Evolutionary conservation across 192 early-diverging fungal species (phyloP).

Genomic region (Chytriomyces sp.): DNA sequence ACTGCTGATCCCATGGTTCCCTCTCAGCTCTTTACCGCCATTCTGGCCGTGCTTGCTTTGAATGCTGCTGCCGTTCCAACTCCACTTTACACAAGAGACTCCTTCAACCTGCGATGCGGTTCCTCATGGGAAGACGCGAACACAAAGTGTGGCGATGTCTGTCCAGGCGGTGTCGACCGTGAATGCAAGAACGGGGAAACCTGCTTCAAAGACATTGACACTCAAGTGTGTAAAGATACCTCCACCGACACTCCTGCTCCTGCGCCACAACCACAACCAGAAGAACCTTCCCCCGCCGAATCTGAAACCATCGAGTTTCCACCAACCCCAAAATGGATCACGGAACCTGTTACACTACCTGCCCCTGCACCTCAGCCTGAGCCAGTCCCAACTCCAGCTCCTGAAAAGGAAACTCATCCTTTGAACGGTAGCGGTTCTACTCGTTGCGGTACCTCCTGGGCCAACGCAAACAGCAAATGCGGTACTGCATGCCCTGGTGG

Average conservation of each 20-base stretch:
- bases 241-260: not conserved
- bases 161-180: not conserved
- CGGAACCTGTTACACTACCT: not conserved
- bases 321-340: not conserved
- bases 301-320: not conserved
- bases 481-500: constrained; percentile 2
- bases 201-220: not conserved
- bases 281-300: not conserved
- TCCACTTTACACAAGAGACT: not conserved
- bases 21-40: too few species aligned
- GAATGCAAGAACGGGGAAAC: constrained; percentile 4
- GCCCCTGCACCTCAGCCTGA: not conserved
- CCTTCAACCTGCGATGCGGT: not conserved
- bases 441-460: constrained; percentile 7
- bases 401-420: not conserved
- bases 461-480: not conserved
- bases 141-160: not conserved
- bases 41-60: too few species aligned
- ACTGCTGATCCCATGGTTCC: too few species aligned
- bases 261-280: not conserved
- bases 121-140: constrained; percentile 14
- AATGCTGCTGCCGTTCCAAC: not conserved
- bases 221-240: not conserved
- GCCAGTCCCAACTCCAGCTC: not conserved
- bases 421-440: not conserved